Evolutionary conservation across 1,284 basidiomycete species (phyloP), one percentile per base, ranked within the genome.

Genomic region (Moniliophthora roreri): DNA sequence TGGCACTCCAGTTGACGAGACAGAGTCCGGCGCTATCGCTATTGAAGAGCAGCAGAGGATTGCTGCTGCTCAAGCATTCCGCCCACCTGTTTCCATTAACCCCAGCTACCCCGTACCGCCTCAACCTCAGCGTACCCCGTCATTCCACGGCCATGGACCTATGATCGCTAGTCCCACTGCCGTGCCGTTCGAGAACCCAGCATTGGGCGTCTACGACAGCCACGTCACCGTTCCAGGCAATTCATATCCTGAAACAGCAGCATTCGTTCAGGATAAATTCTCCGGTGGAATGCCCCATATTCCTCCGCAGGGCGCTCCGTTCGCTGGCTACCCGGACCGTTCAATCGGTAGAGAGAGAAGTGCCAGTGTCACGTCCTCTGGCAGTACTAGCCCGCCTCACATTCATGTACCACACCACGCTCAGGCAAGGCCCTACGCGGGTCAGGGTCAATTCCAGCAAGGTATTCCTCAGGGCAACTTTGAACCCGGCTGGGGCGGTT

Each of bases 141-240:
- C 44, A 32, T n/a, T 28, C 44, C 28, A 32, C 24, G 10, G 21
- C 39, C 28, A 46, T 7, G 26, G 28, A 2, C 44, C 44, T 8
- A 32, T 46, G 44, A 18, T 46, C 24, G 44, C 24, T n/a, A 46
- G 44, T 16, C 44, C 44, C 8, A 46, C 44, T 4, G 44, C 44
- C 11, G 28, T 46, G 26, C 28, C 44, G 16, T 46, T 46, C 24
- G 44, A 46, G 13, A 46, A 46, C 24, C 44, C 44, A 8, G 23
- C 44, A 11, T 28, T 46, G 24, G 44, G 44, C 21, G 28, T 46
- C n/a, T 46, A 46, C 26, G 44, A 46, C 44, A 32, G 28, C 28
- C 28, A 32, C 28, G 28, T 32, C 28, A 32, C 28, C 28, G 28
- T 32, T 32, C 28, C 28, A 32, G 28, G 28, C 28, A 32, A 32